Evolutionary conservation across 768 basidiomycete species (phyloP).

Genomic region (Lentinula sp.): DNA sequence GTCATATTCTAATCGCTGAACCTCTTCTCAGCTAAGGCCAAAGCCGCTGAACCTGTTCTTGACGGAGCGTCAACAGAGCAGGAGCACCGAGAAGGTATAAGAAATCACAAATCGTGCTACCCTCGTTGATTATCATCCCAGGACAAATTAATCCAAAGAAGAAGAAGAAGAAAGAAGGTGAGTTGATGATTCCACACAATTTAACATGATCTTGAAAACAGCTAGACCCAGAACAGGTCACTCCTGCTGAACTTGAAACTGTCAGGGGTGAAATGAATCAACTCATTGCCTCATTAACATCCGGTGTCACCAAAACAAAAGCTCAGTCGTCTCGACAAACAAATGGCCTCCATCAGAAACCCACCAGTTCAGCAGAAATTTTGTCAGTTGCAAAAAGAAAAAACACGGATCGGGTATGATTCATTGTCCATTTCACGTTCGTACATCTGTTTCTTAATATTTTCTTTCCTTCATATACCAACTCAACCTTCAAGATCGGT

Average conservation of each 20-base stretch:
- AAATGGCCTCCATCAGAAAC: neutral
- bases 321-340: neutral
- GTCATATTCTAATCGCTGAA: neutral
- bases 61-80: neutral
- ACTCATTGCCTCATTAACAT: neutral
- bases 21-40: neutral
- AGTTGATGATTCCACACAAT: neutral
- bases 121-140: neutral
- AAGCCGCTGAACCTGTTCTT: neutral
- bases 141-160: conserved; percentile 11
- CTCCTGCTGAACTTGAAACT: neutral
- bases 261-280: neutral
- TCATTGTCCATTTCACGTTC: neutral
- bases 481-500: neutral
- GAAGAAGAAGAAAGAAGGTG: conserved; percentile 8
- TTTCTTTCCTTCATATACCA: neutral
- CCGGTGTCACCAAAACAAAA: neutral
- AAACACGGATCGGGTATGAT: conserved; percentile 1
- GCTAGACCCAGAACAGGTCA: neutral
- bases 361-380: neutral
- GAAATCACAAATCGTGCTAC: neutral
- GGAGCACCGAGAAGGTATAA: neutral
- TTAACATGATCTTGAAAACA: neutral
- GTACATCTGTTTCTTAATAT: neutral
- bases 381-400: neutral